phyloP scores from a whole-genome alignment of 768 basidiomycete species.

The Leucocoprinus leucothites region DNA sequence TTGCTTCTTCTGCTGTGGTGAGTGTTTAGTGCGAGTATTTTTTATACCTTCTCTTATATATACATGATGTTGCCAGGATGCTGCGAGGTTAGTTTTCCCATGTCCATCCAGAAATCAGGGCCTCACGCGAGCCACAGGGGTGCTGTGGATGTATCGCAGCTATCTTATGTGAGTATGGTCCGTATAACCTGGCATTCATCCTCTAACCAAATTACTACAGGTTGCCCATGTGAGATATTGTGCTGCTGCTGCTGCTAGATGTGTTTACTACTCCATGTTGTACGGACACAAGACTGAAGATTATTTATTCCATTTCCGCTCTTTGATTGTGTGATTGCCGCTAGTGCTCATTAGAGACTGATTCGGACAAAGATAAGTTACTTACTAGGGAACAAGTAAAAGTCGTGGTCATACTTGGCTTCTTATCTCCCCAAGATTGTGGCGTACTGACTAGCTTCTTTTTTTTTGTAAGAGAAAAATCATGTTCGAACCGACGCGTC shows the following conservation, averaged over 20 bases:
- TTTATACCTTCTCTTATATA: neutral
- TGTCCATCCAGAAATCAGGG: neutral
- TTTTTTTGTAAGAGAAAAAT: no score
- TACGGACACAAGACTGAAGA: no score
- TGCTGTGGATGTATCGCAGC: constrained; percentile 71
- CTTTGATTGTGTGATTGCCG: no score
- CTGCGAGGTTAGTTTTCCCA: neutral
- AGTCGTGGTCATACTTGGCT: no score
- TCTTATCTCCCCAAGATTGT: no score
- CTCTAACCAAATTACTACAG: constrained; percentile 28
- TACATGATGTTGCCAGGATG: neutral
- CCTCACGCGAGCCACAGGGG: constrained; percentile 32
- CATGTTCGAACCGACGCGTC: no score
- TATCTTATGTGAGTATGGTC: constrained; percentile 57
- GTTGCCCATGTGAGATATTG: constrained; percentile 82
- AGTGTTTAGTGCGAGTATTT: constrained; percentile 20
- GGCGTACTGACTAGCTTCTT: no score
- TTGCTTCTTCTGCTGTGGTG: constrained; percentile 75
- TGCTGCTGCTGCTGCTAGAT: constrained; percentile 63
- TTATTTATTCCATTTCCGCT: no score
- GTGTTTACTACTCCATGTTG: neutral
- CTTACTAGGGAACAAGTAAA: no score
- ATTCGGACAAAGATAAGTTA: no score
- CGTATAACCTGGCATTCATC: neutral
- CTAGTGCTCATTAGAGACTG: no score